Evolutionary conservation across 208 protist species (phyloP), one percentile per base, ranked within the genome.

Genomic region (Crithidia thermophila): DNA sequence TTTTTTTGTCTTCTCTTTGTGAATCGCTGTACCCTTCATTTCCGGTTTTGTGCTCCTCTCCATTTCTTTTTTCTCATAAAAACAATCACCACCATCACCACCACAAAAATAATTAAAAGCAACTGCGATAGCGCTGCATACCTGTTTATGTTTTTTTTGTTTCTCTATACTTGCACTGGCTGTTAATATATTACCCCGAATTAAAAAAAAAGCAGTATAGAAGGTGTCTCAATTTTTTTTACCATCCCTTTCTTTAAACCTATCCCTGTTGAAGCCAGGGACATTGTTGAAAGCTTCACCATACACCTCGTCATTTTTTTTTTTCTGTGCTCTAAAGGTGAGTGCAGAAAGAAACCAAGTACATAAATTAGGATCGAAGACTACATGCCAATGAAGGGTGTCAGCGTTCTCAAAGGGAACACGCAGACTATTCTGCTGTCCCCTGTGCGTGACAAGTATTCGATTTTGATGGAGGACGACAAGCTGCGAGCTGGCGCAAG

Each of bases 391-490:
- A 86, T 92, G 77, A 87, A 77, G 65, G 55, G 77, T 21, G 47
- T 94, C 50, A 58, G 36, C 31, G 53, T 74, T 25, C 61, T 91
- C 21, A 77, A 77, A 55, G 80, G 81, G 46, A 93, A 91, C 65
- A 92, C 88, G 21, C 91, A 96, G 62, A 81, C 73, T 25, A 75
- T 93, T 51, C 64, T 96, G 33, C 76, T 90, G 31, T 78, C 78
- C 27, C 91, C 91, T 49, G 80, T 94, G 8, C 87, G 68, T 61
- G 91, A 96, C 25, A 96, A 96, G 67, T 96, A 96, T 66, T 94
- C 91, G 8, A 92, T 96, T 50, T 67, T 96, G 31, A 94, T 96
- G 85, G 88, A 96, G 52, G 91, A 96, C 75, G 91, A 96, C 70
- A 96, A 96, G 51, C 55, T 94, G 18, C 84, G 88, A 5, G 87